Conservation (phyloP, 1,284 basidiomycete species). For the Cystobasidium pallidum region DNA sequence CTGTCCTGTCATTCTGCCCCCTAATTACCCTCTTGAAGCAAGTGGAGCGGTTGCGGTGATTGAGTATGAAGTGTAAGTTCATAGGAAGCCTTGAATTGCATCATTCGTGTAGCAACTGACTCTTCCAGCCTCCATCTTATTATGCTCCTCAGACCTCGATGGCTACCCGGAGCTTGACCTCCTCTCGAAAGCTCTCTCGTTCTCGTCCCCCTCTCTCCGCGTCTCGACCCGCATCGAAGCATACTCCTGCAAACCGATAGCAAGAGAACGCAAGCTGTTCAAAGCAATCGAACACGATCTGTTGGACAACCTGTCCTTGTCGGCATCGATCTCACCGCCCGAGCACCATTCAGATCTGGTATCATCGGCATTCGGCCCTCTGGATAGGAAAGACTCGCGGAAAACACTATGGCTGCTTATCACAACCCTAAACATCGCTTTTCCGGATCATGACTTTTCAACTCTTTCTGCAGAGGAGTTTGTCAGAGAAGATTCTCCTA, state of each 20-base stretch:
- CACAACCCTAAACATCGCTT: conserved; percentile 93
- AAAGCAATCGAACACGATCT: conserved; percentile 86
- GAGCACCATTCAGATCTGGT: conserved; percentile 56
- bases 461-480: conserved; percentile 90
- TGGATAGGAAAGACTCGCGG: conserved; percentile 64
- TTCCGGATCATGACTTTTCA: conserved; percentile 96
- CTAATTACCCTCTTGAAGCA: background rate
- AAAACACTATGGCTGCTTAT: conserved; percentile 94
- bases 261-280: conserved; percentile 95
- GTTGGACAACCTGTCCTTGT: conserved; percentile 68
- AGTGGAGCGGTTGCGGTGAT: no score
- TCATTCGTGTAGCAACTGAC: no score
- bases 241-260: conserved; percentile 96
- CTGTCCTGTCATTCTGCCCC: background rate
- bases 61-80: conserved; percentile 41
- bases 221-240: conserved; percentile 94
- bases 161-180: conserved; percentile 54
- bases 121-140: background rate
- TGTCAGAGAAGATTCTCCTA: conserved; percentile 67
- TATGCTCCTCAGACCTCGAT: conserved; percentile 47
- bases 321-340: conserved; percentile 69
- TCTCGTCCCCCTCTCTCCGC: conserved; percentile 55
- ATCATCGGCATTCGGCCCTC: conserved; percentile 57
- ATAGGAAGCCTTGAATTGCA: no score
- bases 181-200: conserved; percentile 53